These are phyloP conservation scores for Prunus campanulata DNA, from an alignment of 306 rosid genomes.

Conservation along the genomic window DNA sequence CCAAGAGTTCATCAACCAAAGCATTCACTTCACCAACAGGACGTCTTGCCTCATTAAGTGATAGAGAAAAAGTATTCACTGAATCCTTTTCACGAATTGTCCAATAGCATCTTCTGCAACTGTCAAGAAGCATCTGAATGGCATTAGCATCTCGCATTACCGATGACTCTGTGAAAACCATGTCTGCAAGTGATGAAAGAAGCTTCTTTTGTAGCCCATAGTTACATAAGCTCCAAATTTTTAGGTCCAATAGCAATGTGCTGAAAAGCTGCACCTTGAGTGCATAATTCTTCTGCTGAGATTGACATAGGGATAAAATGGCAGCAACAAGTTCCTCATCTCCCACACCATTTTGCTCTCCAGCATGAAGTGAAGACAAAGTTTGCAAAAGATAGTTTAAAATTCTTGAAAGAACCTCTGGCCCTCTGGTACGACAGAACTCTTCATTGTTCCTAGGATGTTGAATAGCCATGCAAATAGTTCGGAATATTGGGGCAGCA, in stretches of 20 bases:
- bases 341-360: slow-evolving; percentile 64
- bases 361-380: slow-evolving; percentile 67
- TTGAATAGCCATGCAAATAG: slow-evolving; percentile 68
- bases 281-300: slow-evolving; percentile 65
- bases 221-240: slow-evolving; percentile 92
- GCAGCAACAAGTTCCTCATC: slow-evolving; percentile 96
- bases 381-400: slow-evolving; percentile 80
- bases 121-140: slow-evolving; percentile 94
- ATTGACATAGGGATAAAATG: slow-evolving; percentile 81
- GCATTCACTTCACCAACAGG: slow-evolving; percentile 96
- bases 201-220: slow-evolving; percentile 98
- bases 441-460: slow-evolving; percentile 89
- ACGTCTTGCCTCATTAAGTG: slow-evolving; percentile 58
- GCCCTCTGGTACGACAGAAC: slow-evolving; percentile 76
- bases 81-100: slow-evolving; percentile 79
- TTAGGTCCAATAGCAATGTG: slow-evolving; percentile 76
- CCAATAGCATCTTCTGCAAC: slow-evolving; percentile 97
- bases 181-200: slow-evolving; percentile 96
- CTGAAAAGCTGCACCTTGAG: slow-evolving; percentile 93
- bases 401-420: slow-evolving; percentile 94
- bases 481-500: slow-evolving; percentile 80
- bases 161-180: slow-evolving; percentile 84
- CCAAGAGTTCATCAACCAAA: slow-evolving; percentile 93
- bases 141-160: slow-evolving; percentile 98
- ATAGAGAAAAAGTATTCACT: slow-evolving; percentile 66